Evolutionary conservation across 768 basidiomycete genomes (phyloP).

Genomic region (Chlorophyllum brunneum): DNA sequence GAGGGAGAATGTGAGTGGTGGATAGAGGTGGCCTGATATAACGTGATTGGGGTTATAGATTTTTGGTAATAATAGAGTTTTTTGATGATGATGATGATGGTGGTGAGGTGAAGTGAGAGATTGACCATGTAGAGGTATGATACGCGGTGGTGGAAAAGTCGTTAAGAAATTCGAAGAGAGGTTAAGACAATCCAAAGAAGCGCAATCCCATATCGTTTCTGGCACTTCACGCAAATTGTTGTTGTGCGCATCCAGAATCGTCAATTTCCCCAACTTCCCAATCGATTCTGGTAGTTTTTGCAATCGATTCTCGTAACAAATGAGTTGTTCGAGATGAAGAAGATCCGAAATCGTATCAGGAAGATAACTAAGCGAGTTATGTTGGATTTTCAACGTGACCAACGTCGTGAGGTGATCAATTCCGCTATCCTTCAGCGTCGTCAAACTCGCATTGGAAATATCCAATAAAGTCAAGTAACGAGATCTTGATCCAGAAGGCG

Average conservation of each 20-base stretch:
- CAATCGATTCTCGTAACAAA: conserved; percentile 90
- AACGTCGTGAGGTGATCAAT: conserved; percentile 71
- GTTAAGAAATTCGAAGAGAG: conserved; percentile 82
- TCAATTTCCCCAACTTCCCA: conserved; percentile 70
- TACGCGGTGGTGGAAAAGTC: conserved; percentile 3
- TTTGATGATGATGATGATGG: no score
- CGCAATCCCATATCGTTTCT: conserved; percentile 78
- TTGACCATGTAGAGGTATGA: conserved; percentile 5
- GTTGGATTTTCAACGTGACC: conserved; percentile 68
- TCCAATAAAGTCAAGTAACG: conserved; percentile 33
- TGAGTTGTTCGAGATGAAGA: conserved; percentile 62
- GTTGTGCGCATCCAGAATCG: conserved; percentile 82
- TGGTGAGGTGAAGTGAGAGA: no score
- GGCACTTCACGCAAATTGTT: conserved; percentile 84
- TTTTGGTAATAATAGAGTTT: not conserved
- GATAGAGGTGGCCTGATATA: conserved; percentile 36
- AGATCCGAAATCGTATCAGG: conserved; percentile 84
- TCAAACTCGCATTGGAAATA: conserved; percentile 34
- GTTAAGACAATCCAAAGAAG: conserved; percentile 69
- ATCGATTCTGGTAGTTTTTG: conserved; percentile 71
- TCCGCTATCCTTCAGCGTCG: conserved; percentile 71
- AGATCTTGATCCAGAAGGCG: conserved; percentile 36
- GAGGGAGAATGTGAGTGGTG: conserved; percentile 56
- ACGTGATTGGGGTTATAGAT: conserved; percentile 19
- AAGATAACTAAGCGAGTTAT: conserved; percentile 81